Percentiles rank a stretch among this genome's conserved stretches.
Conservation (phyloP, 1,284 basidiomycete species). For the Boletellus deceptivus region DNA sequence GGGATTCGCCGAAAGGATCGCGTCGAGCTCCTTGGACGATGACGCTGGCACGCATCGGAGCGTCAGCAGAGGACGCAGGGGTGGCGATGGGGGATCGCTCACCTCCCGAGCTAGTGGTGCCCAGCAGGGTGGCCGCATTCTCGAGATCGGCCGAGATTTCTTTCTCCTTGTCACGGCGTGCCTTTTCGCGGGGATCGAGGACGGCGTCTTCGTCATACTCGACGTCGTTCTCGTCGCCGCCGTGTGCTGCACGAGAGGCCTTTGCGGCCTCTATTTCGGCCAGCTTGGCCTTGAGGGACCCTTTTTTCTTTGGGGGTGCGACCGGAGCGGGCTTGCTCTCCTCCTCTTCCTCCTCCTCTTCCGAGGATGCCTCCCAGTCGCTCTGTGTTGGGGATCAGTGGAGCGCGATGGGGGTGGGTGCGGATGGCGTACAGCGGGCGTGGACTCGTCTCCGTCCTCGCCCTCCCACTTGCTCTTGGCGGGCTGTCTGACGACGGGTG, state of each 20-base stretch:
- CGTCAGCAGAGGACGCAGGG: not conserved
- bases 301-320: constrained; percentile 84
- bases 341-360: constrained; percentile 65
- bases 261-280: constrained; percentile 83
- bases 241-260: constrained; percentile 42
- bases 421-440: constrained; percentile 46
- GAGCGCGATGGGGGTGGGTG: not conserved
- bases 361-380: constrained; percentile 90
- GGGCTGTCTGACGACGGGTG: constrained; percentile 34
- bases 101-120: constrained; percentile 68
- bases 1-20: constrained; percentile 70
- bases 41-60: constrained; percentile 44
- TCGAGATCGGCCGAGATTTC: constrained; percentile 85
- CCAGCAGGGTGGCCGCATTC: constrained; percentile 80
- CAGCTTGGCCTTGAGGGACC: constrained; percentile 83
- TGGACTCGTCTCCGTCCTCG: constrained; percentile 80
- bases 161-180: constrained; percentile 68
- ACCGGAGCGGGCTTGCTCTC: constrained; percentile 49
- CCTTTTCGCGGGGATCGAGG: constrained; percentile 78
- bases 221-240: constrained; percentile 36
- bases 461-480: constrained; percentile 76
- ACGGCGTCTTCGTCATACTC: constrained; percentile 76
- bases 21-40: constrained; percentile 66
- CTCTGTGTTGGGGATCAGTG: constrained; percentile 49
- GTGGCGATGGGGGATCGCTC: constrained; percentile 19